Base-by-base conservation (phyloP, 2,329 filamentous ascomycete genomes). In the Decorospora gaudefroyi region DNA sequence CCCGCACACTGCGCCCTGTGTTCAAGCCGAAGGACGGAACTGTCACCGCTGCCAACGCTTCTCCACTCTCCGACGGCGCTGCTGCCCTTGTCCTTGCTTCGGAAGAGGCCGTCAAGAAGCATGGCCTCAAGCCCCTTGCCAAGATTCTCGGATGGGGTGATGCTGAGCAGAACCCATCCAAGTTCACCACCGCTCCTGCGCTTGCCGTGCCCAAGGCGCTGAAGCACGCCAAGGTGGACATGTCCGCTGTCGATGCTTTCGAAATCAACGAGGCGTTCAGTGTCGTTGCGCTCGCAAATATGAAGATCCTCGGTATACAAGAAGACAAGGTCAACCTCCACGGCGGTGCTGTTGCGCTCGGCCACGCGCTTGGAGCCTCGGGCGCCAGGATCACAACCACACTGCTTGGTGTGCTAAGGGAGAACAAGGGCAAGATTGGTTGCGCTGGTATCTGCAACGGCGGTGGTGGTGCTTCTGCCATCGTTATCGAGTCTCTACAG, bases 241-340 rank as follows among this genome's bases (percentile, higher is more conserved):
- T 85, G 59, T 83, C 86, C 53, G 80, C 88, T 47, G 80, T 99
- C 46, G 92, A 97, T 66, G 93, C 84, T 61, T 99, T 93, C 73
- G 93, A 99, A 80, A 96, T 99, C 80, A 99, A 99, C 79, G 93
- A 99, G 79, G 93, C 93, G 28, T 99, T 99, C 79, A 93, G 88
- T 53, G 93, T 96, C 35, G 93, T 99, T 53, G 90, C 93, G 26
- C 81, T 99, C 38, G 91, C 93, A 58, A 99, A 99, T 79, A 84
- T 96, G 76, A 96, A 99, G 82, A 73, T 97, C 42, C 84, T 99
- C 27, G 80, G 79, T 51, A 76, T 99, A 44, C 78, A 79, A 54
- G 81, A 88, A 56, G 88, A 91, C 48, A 95, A 90, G 76, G 91
- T 99, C 69, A 99, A 99, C 76, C 78, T 97, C 43, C 92, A 90